phyloP scores from a whole-genome alignment of 1,284 basidiomycete genomes.

The Austroboletus novae-zelandiae region DNA sequence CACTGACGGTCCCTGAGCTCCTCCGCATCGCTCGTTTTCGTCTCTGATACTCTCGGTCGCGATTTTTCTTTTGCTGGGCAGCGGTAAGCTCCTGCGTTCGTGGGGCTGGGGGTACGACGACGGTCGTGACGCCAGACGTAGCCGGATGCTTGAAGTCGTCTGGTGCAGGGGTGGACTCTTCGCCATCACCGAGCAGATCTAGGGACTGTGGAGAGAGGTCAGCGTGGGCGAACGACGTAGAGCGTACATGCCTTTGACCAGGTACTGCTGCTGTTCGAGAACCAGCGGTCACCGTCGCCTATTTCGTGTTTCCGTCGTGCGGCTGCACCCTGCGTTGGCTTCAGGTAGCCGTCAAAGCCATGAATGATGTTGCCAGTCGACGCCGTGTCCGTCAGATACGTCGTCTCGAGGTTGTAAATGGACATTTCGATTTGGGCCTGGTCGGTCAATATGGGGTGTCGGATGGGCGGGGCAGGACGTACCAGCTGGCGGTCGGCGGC shows the following conservation, averaged over 20 bases:
- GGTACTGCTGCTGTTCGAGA: constrained; percentile 74
- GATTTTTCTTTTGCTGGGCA: constrained; percentile 69
- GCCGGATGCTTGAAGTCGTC: constrained; percentile 60
- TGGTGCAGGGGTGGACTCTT: constrained; percentile 54
- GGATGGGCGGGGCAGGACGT: constrained; percentile 22
- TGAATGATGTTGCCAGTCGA: constrained; percentile 81
- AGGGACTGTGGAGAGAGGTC: constrained; percentile 49
- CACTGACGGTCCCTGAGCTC: constrained; percentile 60
- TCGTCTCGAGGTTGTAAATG: constrained; percentile 70
- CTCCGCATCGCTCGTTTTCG: constrained; percentile 65
- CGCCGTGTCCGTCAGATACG: constrained; percentile 72
- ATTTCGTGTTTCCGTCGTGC: constrained; percentile 70
- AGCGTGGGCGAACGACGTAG: constrained; percentile 1
- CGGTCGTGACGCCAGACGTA: constrained; percentile 67
- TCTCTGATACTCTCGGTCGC: constrained; percentile 74
- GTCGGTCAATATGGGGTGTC: background rate
- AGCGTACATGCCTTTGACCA: constrained; percentile 57
- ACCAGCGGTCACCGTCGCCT: constrained; percentile 71
- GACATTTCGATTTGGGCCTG: constrained; percentile 71
- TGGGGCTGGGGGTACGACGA: constrained; percentile 71
- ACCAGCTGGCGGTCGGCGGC: constrained; percentile 72
- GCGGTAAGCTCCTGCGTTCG: constrained; percentile 59
- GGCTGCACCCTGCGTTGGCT: constrained; percentile 57
- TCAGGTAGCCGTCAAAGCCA: constrained; percentile 80
- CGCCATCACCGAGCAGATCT: constrained; percentile 71